Base-by-base conservation (phyloP, 2,329 filamentous ascomycete genomes). In the Aureobasidium mangrovei region DNA sequence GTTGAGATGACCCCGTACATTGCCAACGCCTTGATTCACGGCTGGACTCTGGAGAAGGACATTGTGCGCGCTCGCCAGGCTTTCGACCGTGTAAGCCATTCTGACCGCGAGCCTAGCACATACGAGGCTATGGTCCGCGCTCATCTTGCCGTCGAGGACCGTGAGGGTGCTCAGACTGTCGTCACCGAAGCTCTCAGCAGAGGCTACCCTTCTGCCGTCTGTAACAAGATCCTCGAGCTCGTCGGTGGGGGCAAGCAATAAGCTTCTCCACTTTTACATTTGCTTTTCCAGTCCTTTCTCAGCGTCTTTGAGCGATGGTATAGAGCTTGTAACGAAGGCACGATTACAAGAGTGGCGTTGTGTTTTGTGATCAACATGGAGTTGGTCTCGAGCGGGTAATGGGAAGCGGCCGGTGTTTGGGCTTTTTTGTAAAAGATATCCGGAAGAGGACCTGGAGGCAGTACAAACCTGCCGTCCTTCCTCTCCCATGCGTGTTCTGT, bases 81-180 rank as follows among this genome's bases (percentile, higher is more conserved):
- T 58, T 98, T 95, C 67, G 79, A 86, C 56, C 77, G 80, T n/a
- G 84, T 98, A 3, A 81, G 84, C 7, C 79, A 82, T 29, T 80
- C 83, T 53, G 90, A 85, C 73, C 84, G 93, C 55, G 93, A 98
- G 74, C 93, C 93, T 3, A 96, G 90, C 75, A 98, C 93, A 4
- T 98, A 98, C 69, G 93, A 98, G 73, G 91, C 91, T 39, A 98
- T 98, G 93, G 95, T 91, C 4, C 81, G 93, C 43, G 93, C 93
- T 0, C 96, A 85, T 72, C 81, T 98, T 53, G 83, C 89, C 8
- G 85, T 86, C 3, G 88, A 94, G 66, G 83, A 94, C 67, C 84
- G 88, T 33, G 79, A 83, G 46, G 78, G 80, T 56, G 93, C 93
- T 38, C 83, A 89, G 72, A 72, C 66, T 8, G 85, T 95, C 10